Percentiles rank a stretch among this genome's conserved stretches.
phyloP scores from a whole-genome alignment of 257 asterid species.

The Scutellaria minor region DNA sequence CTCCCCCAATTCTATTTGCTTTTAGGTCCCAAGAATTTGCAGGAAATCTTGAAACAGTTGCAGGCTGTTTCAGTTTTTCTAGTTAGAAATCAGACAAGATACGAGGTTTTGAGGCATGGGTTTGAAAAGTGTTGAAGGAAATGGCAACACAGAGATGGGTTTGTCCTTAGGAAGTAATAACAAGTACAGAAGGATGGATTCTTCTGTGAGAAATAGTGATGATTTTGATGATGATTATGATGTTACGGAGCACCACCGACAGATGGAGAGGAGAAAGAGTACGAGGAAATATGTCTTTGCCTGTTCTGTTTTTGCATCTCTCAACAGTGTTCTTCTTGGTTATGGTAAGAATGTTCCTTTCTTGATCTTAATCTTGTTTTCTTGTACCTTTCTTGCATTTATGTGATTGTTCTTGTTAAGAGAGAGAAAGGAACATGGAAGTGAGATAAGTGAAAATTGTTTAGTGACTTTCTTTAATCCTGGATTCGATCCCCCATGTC shows the following conservation, averaged over 20 bases:
- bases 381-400: not conserved
- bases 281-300: conserved; percentile 83
- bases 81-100: conserved; percentile 14
- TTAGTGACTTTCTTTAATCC: no score
- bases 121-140: conserved; percentile 55
- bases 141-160: conserved; percentile 57
- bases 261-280: conserved; percentile 53
- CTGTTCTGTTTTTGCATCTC: conserved; percentile 96
- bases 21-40: conserved; percentile 19
- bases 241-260: conserved; percentile 51
- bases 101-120: conserved; percentile 47
- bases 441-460: conserved; percentile 3
- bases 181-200: conserved; percentile 75
- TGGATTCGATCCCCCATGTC: no score
- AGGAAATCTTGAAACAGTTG: conserved; percentile 6
- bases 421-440: not conserved
- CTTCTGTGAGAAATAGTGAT: conserved; percentile 45
- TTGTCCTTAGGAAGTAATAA: conserved; percentile 60
- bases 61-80: conserved; percentile 6
- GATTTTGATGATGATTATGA: conserved; percentile 54
- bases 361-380: not conserved
- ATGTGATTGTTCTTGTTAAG: not conserved
- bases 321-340: conserved; percentile 90
- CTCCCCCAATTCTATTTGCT: not conserved
- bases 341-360: conserved; percentile 55